These are phyloP conservation scores for Fremontodendron californicum DNA, from an alignment of 345 rosid genomes.

Conservation along the genomic window DNA sequence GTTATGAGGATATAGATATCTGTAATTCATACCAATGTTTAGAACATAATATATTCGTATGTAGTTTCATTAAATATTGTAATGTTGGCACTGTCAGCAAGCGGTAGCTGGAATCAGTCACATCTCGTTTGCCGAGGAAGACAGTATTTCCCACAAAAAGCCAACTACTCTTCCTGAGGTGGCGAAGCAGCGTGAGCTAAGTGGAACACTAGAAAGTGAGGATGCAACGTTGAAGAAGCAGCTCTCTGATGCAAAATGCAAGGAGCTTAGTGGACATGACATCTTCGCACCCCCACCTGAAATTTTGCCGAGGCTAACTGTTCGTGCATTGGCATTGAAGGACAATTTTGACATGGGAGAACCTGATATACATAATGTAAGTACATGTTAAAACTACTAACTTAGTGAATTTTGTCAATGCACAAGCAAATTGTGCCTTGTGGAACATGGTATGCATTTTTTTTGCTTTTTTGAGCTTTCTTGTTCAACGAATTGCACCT, in stretches of 20 bases:
- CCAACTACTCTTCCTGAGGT: constrained; percentile 70
- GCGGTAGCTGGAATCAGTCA: constrained; percentile 75
- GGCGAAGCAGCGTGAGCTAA: constrained; percentile 93
- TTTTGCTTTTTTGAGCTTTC: neutral
- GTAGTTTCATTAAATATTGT: neutral
- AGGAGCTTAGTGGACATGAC: constrained; percentile 90
- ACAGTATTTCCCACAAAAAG: constrained; percentile 61
- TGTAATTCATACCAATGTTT: neutral
- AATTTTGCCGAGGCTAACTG: constrained; percentile 71
- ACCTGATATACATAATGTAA: constrained; percentile 28
- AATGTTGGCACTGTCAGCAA: constrained; percentile 45
- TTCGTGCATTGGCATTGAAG: constrained; percentile 61
- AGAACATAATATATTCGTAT: neutral
- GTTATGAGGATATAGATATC: neutral
- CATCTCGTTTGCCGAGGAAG: constrained; percentile 85
- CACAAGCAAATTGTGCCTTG: neutral
- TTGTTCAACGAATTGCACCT: neutral
- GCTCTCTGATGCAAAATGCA: constrained; percentile 78
- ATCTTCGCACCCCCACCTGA: constrained; percentile 98
- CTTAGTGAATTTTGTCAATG: constrained; percentile 22
- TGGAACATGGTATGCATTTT: neutral
- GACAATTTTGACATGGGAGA: constrained; percentile 78
- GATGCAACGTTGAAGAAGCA: constrained; percentile 68
- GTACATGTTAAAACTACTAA: constrained; percentile 29
- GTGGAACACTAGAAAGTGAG: constrained; percentile 70